Conservation (phyloP, 83 land plant genomes). For the Thuja plicata region DNA sequence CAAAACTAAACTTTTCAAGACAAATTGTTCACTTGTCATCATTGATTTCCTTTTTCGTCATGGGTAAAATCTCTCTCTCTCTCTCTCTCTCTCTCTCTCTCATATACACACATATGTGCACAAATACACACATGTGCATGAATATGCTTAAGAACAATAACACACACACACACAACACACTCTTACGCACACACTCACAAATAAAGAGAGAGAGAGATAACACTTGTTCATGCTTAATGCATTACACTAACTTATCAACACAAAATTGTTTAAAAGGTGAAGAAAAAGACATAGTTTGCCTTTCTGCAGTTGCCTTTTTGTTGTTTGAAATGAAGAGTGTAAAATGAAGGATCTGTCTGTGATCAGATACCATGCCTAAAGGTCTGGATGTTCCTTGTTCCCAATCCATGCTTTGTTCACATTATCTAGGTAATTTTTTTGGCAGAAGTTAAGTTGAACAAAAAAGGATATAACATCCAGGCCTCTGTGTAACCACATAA, state of each 20-base stretch:
- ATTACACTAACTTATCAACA: not conserved
- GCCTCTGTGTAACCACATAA: not conserved
- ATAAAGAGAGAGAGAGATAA: not conserved
- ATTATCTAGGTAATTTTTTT: not conserved
- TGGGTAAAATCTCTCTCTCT: constrained; percentile 54
- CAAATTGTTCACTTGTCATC: constrained; percentile 88
- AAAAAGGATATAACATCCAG: not conserved
- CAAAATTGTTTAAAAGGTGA: not conserved
- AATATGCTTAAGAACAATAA: too few relatives aligned
- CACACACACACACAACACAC: too few relatives aligned
- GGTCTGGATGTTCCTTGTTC: not conserved
- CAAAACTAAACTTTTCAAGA: constrained; percentile 69
- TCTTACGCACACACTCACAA: not conserved
- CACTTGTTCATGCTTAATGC: not conserved
- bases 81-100: constrained; percentile 9
- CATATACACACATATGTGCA: not conserved
- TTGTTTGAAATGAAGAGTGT: not conserved
- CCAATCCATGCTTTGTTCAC: not conserved
- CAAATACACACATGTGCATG: not conserved
- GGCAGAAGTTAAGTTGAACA: not conserved
- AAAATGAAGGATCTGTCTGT: not conserved
- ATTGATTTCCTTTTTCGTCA: constrained; percentile 93
- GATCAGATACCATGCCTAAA: not conserved
- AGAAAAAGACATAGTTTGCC: not conserved
- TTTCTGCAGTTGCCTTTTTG: not conserved